Evolutionary conservation across 2,329 filamentous ascomycete genomes (phyloP), one percentile per base, ranked within the genome.

Genomic region (Phialocephala sp.): DNA sequence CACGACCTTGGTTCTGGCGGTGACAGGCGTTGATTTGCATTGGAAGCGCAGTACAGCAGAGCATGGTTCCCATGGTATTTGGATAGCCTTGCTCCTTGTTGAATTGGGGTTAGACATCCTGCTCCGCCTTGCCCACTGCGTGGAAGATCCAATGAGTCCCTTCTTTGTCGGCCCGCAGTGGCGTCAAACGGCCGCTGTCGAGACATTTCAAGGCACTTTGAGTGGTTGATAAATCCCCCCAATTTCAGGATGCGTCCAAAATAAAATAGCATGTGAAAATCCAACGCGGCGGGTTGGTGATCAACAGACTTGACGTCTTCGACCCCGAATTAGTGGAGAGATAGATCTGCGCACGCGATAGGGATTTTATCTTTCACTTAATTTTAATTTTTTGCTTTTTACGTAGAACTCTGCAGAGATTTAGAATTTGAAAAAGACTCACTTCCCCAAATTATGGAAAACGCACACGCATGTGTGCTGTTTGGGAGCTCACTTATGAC

Each of bases 211-310:
- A 15, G 35, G 18, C 8, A 4, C 14, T 39, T 18, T 57, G 35
- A 60, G 59, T 61, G 59, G 59, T 32, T 41, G 27, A 24, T 39
- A 61, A 52, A 37, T 24, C 54, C 4, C 12, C 11, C 8, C 2
- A 41, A 24, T 54, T 61, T 54, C 47, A 54, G 18, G 24, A 24
- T 32, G 50, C 55, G 35, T 20, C 12, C 2, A 39, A 24, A 39
- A 39, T 32, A 24, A 32, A 54, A 9, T 61, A 45, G 47, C 59
- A 61, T 52, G 59, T 61, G 59, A 61, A 52, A 18, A 54, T 61
- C 27, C 11, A 14, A 14, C 9, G 20, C 20, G 24, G 8, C 12
- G 43, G 43, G 18, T 47, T n/a, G 15, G 18, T 4, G 47, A 52
- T 52, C 47, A 52, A 52, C 47, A n/a, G 8, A 15, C 24, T 54